Evolutionary conservation across 1,284 basidiomycete species (phyloP), one percentile per base, ranked within the genome.

Genomic region (Tilletiaria anomala): DNA sequence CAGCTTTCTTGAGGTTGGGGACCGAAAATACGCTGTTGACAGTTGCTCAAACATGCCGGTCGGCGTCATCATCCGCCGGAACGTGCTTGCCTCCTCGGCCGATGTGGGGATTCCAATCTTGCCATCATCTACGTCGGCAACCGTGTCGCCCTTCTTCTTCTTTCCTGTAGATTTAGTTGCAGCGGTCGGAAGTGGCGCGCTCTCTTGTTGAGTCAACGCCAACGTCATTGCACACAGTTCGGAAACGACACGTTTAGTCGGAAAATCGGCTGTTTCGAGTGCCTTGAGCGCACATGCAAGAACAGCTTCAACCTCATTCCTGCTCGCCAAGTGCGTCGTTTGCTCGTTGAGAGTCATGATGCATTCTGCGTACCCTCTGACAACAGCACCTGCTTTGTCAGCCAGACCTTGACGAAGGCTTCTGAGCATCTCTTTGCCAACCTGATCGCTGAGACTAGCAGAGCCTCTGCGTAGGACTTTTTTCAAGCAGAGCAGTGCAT

Each of bases 371-470:
- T 79, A 80, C 3, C 78, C 86, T 20, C 89, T 78, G 60, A 94
- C 85, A 11, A 97, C 75, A 2, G 86, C 77, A 6, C 87, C 73
- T 5, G 81, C 79, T 68, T 86, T 87, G 67, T 97, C 91, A 1
- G 74, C 73, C 1, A 97, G 71, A 0, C 76, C 78, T 22, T 75
- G 72, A 53, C 76, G 79, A 69, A 86, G 79, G 47, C 83, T 77
- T 68, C 93, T 96, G 44, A 85, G 61, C 33, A 91, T 74, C 53
- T 99, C 93, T 65, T 79, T 88, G 44, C 76, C 70, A 1, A 78
- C 70, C 14, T 77, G 71, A 50, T 97, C 89, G 1, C 82, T 78
- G 1, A 94, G 73, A 0, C 85, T 84, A 44, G 80, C 79, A 43
- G 81, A 85, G 0, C 85, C 85, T 0, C 79, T 80, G 6, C 68